Percentiles rank a stretch among this genome's conserved stretches.
Conservation (phyloP, 345 rosid species). For the Barbarea vulgaris region DNA sequence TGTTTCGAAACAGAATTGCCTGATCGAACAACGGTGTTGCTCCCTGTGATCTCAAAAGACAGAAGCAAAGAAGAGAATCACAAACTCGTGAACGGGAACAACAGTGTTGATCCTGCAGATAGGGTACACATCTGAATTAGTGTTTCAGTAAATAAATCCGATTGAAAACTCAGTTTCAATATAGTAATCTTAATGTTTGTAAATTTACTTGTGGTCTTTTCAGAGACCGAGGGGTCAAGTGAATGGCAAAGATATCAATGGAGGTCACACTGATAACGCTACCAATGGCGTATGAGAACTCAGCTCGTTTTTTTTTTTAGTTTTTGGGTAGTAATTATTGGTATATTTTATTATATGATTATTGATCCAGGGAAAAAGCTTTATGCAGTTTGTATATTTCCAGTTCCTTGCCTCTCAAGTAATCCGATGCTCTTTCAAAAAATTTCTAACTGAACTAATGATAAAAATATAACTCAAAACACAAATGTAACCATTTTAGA, state of each 20-base stretch:
- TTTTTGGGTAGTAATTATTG: background rate
- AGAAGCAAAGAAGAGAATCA: constrained; percentile 83
- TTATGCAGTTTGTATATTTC: constrained; percentile 17
- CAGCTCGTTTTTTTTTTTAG: background rate
- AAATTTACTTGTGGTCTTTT: background rate
- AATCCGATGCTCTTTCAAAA: constrained; percentile 6
- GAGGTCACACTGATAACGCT: constrained; percentile 52
- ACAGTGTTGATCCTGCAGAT: constrained; percentile 75
- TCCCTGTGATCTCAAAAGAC: constrained; percentile 73
- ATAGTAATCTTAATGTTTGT: background rate
- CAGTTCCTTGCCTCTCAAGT: constrained; percentile 36
- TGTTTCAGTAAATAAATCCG: background rate
- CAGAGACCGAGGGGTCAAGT: constrained; percentile 82
- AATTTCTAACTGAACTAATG: background rate
- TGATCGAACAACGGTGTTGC: constrained; percentile 65
- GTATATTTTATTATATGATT: background rate
- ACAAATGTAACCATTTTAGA: background rate
- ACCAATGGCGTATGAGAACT: constrained; percentile 59
- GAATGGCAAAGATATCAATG: constrained; percentile 76
- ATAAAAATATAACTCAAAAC: background rate
- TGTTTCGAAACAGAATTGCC: constrained; percentile 67
- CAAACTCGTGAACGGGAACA: constrained; percentile 87
- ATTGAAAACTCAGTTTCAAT: background rate
- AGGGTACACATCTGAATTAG: constrained; percentile 51
- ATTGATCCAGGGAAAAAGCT: background rate